These are phyloP conservation scores for Pisolithus thermaeus DNA, from an alignment of 1,284 basidiomycete genomes.

Conservation along the genomic window DNA sequence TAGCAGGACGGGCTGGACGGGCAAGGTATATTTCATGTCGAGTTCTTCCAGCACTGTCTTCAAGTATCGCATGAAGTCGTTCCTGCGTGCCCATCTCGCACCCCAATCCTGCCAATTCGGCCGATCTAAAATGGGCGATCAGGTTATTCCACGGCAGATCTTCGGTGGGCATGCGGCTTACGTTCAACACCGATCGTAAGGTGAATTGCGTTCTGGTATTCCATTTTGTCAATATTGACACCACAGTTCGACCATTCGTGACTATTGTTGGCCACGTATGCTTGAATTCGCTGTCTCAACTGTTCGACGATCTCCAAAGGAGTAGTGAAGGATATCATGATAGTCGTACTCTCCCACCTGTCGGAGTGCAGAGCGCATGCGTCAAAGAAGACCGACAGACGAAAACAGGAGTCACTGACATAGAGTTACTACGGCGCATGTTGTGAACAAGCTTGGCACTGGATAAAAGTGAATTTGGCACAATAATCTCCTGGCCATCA, in stretches of 20 bases:
- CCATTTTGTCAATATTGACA: slow-evolving; percentile 72
- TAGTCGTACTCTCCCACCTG: slow-evolving; percentile 74
- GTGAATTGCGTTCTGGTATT: slow-evolving; percentile 65
- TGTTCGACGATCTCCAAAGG: slow-evolving; percentile 66
- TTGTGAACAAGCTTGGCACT: slow-evolving; percentile 75
- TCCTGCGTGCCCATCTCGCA: slow-evolving; percentile 67
- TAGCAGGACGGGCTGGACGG: slow-evolving; percentile 64
- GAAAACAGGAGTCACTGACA: slow-evolving; percentile 39
- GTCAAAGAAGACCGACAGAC: not conserved
- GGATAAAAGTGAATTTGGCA: slow-evolving; percentile 74
- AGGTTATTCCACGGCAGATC: slow-evolving; percentile 5
- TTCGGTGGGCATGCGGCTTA: slow-evolving; percentile 30
- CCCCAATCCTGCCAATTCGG: slow-evolving; percentile 89
- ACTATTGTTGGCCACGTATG: slow-evolving; percentile 60
- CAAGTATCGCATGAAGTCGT: slow-evolving; percentile 65
- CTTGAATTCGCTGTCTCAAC: slow-evolving; percentile 51
- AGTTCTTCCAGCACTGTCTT: slow-evolving; percentile 68
- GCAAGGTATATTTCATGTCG: slow-evolving; percentile 63
- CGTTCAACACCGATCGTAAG: slow-evolving; percentile 74
- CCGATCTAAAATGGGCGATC: slow-evolving; percentile 43
- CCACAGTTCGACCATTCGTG: slow-evolving; percentile 66
- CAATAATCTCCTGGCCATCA: slow-evolving; percentile 76
- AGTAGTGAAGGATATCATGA: slow-evolving; percentile 62
- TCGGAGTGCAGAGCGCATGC: slow-evolving; percentile 15
- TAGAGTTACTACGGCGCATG: slow-evolving; percentile 66